Conservation (phyloP, 2,329 filamentous ascomycete genomes). For the Sporothrix sp. region DNA sequence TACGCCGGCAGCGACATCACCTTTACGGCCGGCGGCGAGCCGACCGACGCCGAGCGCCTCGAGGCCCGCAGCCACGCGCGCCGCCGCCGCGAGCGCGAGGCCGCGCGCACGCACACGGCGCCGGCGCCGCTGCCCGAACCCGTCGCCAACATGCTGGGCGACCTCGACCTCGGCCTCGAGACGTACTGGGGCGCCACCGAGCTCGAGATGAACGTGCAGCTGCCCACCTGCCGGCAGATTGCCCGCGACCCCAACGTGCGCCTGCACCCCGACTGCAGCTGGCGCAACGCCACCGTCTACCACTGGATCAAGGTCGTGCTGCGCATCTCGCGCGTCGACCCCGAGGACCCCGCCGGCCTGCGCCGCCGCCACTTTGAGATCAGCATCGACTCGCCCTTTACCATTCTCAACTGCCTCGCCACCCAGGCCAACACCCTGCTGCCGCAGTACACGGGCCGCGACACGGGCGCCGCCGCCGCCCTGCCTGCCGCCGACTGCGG, state of each 20-base stretch:
- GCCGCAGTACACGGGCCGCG: conserved; percentile 59
- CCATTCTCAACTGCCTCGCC: conserved; percentile 86
- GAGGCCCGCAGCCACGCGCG: conserved; percentile 39
- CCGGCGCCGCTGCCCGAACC: conserved; percentile 38
- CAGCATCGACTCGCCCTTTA: conserved; percentile 91
- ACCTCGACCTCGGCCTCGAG: conserved; percentile 61
- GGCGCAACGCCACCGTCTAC: conserved; percentile 86
- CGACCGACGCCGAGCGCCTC: conserved; percentile 41
- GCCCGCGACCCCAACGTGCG: conserved; percentile 55
- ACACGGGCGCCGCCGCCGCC: conserved; percentile 36
- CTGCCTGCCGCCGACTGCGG: conserved; percentile 36
- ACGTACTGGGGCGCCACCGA: conserved; percentile 77
- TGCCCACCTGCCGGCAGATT: conserved; percentile 83
- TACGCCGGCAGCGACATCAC: conserved; percentile 69
- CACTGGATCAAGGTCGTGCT: conserved; percentile 98
- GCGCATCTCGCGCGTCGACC: conserved; percentile 76
- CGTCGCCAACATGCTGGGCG: conserved; percentile 66
- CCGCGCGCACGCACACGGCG: conserved; percentile 31
- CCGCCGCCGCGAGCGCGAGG: conserved; percentile 45
- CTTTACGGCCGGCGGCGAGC: conserved; percentile 70
- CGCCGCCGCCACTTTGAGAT: conserved; percentile 90
- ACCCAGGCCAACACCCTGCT: conserved; percentile 81
- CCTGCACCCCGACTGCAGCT: conserved; percentile 84
- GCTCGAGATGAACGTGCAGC: conserved; percentile 87
- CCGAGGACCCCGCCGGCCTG: conserved; percentile 57